Base-by-base conservation (phyloP, 495 filamentous ascomycete genomes). In the Cenococcum geophilum region DNA sequence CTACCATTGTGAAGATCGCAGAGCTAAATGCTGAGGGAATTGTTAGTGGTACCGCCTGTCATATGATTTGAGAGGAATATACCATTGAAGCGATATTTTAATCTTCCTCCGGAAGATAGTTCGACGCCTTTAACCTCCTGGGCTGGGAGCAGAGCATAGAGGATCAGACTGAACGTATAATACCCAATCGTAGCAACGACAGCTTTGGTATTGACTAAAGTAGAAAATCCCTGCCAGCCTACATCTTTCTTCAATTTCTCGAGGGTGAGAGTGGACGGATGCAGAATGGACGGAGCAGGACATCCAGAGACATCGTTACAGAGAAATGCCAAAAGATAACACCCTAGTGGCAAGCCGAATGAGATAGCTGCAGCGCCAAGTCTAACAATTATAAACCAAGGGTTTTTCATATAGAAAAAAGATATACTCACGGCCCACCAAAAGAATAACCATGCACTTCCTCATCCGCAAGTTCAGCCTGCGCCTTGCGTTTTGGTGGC, bases 261-360 rank as follows among this genome's bases (percentile, higher is more conserved):
- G 55, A 91, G 76, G 37, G 82, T 82, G 36, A 96, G 76, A 22
- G 83, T 84, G 48, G 81, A 85, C 35, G 92, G 91, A 57, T 81
- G 79, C 52, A 96, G 81, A 25, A 93, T 77, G n/a, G 86, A 92
- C 9, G 92, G 89, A 6, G 89, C 84, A 12, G 93, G 95, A 67
- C 95, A 97, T 56, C 95, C 93, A 27, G 89, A 84, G 62, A 91
- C 73, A 70, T 96, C 93, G 71, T 96, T 97, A 80, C 93, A 97
- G 65, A 89, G 75, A 70, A 97, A 96, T 37, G 84, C 77, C 66
- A 90, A 82, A 57, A 80, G 67, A 73, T 92, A 96, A 67, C 88
- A 79, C 49, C 89, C 74, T 18, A 88, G 27, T 0, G 93, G 92
- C 12, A 95, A 83, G 25, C 85, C 87, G 64, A 93, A 82, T 35